These are phyloP conservation scores for Neocallimastix lanati DNA, from an alignment of 192 early-diverging fungal species.

Conservation along the genomic window DNA sequence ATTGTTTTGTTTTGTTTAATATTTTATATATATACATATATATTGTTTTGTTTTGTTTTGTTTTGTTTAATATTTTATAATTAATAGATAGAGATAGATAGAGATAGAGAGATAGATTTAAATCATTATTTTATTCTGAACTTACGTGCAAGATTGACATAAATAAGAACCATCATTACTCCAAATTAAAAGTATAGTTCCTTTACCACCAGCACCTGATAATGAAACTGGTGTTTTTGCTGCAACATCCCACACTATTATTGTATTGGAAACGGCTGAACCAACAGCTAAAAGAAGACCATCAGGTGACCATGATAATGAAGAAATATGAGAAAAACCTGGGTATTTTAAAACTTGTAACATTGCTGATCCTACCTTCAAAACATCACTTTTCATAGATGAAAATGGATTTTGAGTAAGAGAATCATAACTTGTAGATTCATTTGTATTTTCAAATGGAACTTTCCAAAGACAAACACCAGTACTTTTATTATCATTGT, in stretches of 20 bases:
- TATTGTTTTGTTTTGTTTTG: too few species aligned
- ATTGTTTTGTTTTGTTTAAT: too few species aligned
- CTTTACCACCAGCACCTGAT: constrained; percentile 11
- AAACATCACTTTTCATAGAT: neutral
- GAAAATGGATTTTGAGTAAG: neutral
- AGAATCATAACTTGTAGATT: neutral
- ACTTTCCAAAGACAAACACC: constrained; percentile 32
- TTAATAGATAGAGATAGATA: too few species aligned
- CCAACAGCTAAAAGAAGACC: constrained; percentile 19
- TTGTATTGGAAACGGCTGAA: constrained; percentile 7
- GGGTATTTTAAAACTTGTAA: constrained; percentile 18
- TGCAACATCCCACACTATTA: constrained; percentile 25
- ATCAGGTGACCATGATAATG: constrained; percentile 25
- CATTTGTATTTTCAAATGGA: neutral
- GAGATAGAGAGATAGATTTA: too few species aligned
- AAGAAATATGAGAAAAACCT: constrained; percentile 12
- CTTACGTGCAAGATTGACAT: constrained; percentile 16
- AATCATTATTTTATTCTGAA: too few species aligned
- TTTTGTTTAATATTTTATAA: too few species aligned
- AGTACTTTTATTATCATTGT: too few species aligned
- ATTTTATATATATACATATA: too few species aligned
- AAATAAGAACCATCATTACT: constrained; percentile 27
- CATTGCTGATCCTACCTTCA: constrained; percentile 8
- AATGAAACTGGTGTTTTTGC: constrained; percentile 11
- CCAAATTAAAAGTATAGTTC: constrained; percentile 19